A percentile compares a stretch with the other conserved stretches of the same genome.
Evolutionary conservation across 1,284 basidiomycete genomes (phyloP).

Genomic region (Ganoderma boninense): DNA sequence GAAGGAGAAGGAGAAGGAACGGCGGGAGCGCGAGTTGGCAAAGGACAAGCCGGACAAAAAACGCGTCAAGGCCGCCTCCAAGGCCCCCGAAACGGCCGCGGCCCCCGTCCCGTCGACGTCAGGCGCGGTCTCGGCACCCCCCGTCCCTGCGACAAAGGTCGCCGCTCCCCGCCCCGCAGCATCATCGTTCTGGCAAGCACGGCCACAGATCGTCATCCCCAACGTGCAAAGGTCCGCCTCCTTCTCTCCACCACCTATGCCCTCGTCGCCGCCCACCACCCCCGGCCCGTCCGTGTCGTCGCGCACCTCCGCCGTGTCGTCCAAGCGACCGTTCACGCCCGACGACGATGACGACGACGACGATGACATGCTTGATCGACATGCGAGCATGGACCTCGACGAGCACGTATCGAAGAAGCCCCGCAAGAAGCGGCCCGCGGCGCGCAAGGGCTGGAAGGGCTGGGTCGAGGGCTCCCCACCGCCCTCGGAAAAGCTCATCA

Average conservation of each 20-base stretch:
- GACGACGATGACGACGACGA: conserved; percentile 56
- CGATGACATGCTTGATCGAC: conserved; percentile 44
- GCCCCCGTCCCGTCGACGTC: conserved; percentile 25
- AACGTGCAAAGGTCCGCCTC: conserved; percentile 72
- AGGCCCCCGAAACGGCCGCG: conserved; percentile 17
- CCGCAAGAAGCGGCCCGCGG: conserved; percentile 75
- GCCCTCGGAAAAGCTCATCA: conserved; percentile 82
- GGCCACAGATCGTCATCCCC: conserved; percentile 74
- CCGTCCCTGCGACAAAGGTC: conserved; percentile 29
- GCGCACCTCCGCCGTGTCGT: conserved; percentile 76
- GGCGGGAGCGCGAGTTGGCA: conserved; percentile 49
- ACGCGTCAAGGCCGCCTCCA: conserved; percentile 41
- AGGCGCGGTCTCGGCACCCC: neutral
- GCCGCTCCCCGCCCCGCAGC: conserved; percentile 39
- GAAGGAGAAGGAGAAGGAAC: conserved; percentile 57
- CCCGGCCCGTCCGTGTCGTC: conserved; percentile 78
- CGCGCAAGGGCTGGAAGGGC: conserved; percentile 85
- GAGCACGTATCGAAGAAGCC: conserved; percentile 38
- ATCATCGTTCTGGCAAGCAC: conserved; percentile 67
- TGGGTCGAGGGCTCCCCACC: conserved; percentile 86
- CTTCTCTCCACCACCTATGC: conserved; percentile 76
- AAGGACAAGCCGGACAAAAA: conserved; percentile 47
- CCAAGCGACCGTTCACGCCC: conserved; percentile 78
- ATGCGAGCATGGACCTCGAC: conserved; percentile 39
- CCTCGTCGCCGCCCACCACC: conserved; percentile 71